Conservation (phyloP, 768 basidiomycete species). For the Xerocomellus dryophilus region DNA sequence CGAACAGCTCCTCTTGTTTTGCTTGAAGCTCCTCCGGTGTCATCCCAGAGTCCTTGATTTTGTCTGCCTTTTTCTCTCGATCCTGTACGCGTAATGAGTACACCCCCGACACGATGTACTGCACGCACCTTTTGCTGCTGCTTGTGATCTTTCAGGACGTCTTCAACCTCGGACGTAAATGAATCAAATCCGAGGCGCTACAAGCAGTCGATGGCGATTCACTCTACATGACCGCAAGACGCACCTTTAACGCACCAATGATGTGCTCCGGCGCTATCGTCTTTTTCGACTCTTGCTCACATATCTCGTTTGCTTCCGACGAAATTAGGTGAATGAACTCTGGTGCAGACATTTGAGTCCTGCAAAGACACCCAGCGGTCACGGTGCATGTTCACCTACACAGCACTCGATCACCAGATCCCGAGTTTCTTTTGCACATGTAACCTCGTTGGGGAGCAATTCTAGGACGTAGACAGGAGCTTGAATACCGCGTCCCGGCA, state of each 20-base stretch:
- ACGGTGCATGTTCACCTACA: conserved; percentile 76
- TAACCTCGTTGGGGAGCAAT: conserved; percentile 80
- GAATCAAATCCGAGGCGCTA: conserved; percentile 91
- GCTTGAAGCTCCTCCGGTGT: conserved; percentile 86
- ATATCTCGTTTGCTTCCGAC: conserved; percentile 96
- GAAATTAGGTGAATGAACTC: conserved; percentile 99
- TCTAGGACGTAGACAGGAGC: conserved; percentile 58
- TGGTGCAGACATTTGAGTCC: conserved; percentile 35
- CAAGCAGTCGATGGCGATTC: conserved; percentile 5
- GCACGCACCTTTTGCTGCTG: conserved; percentile 82
- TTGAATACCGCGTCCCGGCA: conserved; percentile 7
- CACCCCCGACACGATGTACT: neutral
- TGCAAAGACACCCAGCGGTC: conserved; percentile 4
- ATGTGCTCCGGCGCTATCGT: conserved; percentile 99
- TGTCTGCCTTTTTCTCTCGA: conserved; percentile 88
- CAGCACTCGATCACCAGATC: conserved; percentile 98
- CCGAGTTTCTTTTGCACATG: conserved; percentile 93
- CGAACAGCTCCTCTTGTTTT: conserved; percentile 89
- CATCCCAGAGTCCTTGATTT: conserved; percentile 83
- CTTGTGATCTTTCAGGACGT: conserved; percentile 94
- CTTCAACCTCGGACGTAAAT: conserved; percentile 87
- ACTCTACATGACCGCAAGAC: conserved; percentile 13
- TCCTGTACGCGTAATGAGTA: conserved; percentile 47
- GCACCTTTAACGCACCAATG: conserved; percentile 82
- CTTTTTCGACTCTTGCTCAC: conserved; percentile 97